Conservation (phyloP, 495 filamentous ascomycete genomes). For the Sphaerosporella brunnea region DNA sequence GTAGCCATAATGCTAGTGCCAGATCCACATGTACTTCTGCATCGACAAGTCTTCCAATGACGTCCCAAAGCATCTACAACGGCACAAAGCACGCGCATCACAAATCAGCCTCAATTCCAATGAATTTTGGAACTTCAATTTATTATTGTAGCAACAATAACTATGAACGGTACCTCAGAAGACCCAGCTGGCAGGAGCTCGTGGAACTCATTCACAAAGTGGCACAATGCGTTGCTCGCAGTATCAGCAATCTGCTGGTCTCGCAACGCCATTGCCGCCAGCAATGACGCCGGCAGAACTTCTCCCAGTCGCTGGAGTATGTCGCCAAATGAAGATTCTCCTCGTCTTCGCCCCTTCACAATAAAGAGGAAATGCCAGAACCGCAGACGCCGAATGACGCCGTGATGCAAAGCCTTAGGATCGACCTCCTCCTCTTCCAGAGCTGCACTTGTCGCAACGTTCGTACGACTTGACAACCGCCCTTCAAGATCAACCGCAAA, state of each 20-base stretch:
- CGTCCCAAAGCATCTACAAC: slow-evolving; percentile 18
- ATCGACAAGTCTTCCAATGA: slow-evolving; percentile 10
- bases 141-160: background rate
- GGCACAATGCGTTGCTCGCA: slow-evolving; percentile 14
- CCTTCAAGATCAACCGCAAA: slow-evolving; percentile 9
- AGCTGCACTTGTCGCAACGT: background rate
- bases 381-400: slow-evolving; percentile 4
- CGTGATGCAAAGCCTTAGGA: slow-evolving; percentile 1
- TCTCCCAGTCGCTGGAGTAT: background rate
- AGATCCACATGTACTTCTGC: slow-evolving; percentile 13
- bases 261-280: slow-evolving; percentile 12
- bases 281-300: slow-evolving; percentile 7
- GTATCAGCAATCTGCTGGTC: slow-evolving; percentile 7
- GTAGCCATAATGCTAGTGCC: slow-evolving; percentile 22
- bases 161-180: slow-evolving; percentile 11
- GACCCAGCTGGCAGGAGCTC: background rate
- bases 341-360: background rate
- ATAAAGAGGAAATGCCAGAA: slow-evolving; percentile 14
- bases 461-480: slow-evolving; percentile 10
- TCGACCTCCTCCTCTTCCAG: background rate
- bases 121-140: background rate
- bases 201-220: slow-evolving; percentile 12
- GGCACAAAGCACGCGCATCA: background rate
- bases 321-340: background rate
- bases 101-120: slow-evolving; percentile 1